phyloP scores from a whole-genome alignment of 371 early-diverging fungal species.

The Mucor indicus region DNA sequence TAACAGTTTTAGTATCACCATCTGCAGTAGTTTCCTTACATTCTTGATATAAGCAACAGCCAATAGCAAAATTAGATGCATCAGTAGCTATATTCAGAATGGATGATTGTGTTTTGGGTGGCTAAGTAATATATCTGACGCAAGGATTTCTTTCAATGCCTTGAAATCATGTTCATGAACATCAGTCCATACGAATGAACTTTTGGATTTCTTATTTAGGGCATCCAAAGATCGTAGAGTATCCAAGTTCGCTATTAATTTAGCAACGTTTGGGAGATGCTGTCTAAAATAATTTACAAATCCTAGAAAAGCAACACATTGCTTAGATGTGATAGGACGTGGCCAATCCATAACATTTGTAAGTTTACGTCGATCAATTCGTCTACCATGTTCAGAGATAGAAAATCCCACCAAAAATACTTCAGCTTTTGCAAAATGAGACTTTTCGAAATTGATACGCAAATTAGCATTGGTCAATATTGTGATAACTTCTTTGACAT shows the following conservation, averaged over 20 bases:
- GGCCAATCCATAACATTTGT: slow-evolving; percentile 5
- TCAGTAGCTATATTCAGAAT: slow-evolving; percentile 39
- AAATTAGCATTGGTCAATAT: slow-evolving; percentile 11
- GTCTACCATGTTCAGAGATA: slow-evolving; percentile 7
- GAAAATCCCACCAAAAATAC: slow-evolving; percentile 14
- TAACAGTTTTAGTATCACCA: not conserved
- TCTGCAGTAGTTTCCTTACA: not conserved
- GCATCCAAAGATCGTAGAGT: slow-evolving; percentile 7
- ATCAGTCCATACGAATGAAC: slow-evolving; percentile 5
- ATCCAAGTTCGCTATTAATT: slow-evolving; percentile 19
- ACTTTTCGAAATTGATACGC: slow-evolving; percentile 18
- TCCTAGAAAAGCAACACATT: slow-evolving; percentile 13
- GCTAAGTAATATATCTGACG: slow-evolving; percentile 1
- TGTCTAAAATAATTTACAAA: slow-evolving; percentile 24
- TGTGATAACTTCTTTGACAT: slow-evolving; percentile 7
- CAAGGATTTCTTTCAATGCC: not conserved
- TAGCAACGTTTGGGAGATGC: slow-evolving; percentile 10
- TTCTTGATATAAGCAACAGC: slow-evolving; percentile 29
- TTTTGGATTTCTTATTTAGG: not conserved
- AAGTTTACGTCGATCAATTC: slow-evolving; percentile 9
- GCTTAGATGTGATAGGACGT: slow-evolving; percentile 1
- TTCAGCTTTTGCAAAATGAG: slow-evolving; percentile 2
- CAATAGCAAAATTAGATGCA: slow-evolving; percentile 37
- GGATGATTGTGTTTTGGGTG: slow-evolving; percentile 23
- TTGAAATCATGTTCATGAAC: slow-evolving; percentile 9